Percentiles rank a stretch among this genome's conserved stretches.
Conservation (phyloP, 148 eudicot genomes). For the Fagopyrum homotropicum region DNA sequence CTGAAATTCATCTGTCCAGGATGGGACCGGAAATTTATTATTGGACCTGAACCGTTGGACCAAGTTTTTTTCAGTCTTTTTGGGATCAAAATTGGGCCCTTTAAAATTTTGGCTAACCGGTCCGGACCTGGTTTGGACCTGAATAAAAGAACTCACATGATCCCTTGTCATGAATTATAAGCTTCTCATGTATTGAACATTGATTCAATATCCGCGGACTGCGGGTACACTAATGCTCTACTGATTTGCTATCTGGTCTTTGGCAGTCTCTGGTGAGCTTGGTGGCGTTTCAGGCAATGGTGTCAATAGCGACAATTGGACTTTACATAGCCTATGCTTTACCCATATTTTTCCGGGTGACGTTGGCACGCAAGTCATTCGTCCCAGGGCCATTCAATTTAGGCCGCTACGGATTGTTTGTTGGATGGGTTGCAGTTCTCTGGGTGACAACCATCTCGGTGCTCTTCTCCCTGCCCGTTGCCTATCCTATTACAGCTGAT, state of each 20-base stretch:
- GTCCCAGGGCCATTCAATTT: conserved; percentile 79
- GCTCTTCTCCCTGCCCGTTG: conserved; percentile 79
- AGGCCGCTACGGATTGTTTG: conserved; percentile 59
- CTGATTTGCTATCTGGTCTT: not conserved
- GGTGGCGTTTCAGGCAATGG: conserved; percentile 97
- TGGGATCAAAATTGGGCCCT: too few species aligned
- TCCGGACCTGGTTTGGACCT: too few species aligned
- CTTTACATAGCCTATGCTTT: conserved; percentile 87
- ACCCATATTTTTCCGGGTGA: conserved; percentile 82
- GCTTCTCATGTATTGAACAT: not conserved
- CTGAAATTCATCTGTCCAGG: too few species aligned
- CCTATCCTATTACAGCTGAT: conserved; percentile 60
- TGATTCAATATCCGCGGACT: not conserved
- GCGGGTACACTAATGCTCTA: not conserved
- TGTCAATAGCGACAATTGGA: conserved; percentile 84
- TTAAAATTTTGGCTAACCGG: too few species aligned
- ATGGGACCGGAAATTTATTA: too few species aligned
- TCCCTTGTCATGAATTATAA: not conserved
- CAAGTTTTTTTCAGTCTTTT: too few species aligned
- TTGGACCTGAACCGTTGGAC: too few species aligned
- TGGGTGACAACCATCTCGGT: conserved; percentile 78
- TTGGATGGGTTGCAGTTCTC: conserved; percentile 80
- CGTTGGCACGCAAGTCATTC: conserved; percentile 80
- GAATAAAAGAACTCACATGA: too few species aligned
- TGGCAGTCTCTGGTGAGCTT: conserved; percentile 84